Base-by-base conservation (phyloP, 2,329 filamentous ascomycete species). In the Epichloe gansuensis region DNA sequence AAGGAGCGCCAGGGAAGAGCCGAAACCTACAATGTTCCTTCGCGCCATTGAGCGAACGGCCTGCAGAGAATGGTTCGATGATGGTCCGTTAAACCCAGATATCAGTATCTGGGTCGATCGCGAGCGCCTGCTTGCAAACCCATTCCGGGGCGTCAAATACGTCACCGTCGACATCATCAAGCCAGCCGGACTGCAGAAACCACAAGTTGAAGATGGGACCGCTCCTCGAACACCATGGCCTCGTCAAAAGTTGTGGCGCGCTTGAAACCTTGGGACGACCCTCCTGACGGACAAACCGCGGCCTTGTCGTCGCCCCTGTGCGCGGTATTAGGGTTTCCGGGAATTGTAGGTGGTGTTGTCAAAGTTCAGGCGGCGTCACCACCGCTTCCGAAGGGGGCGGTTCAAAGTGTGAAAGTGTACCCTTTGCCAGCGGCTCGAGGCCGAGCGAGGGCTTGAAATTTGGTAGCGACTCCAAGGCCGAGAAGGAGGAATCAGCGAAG, bases 161-260 rank as follows among this genome's bases (percentile, higher is more conserved):
- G 90, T 86, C 1, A 76, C 78, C 13, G 85, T 96, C n/a, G 85
- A 87, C n/a, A 72, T 96, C n/a, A 78, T 97, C 50, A 87, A 84
- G 59, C 90, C 91, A 38, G 82, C 84, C 13, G 88, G 86, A 3
- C 70, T 95, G 25, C 82, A 90, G 58, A 82, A 84, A 59, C 78
- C 84, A 44, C 76, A 82, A 44, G 74, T 78, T 47, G 85, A 91
- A 58, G 82, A 82, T 52, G 84, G 87, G 50, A 76, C 79, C 23
- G 74, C 77, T 53, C 69, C 51, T 75, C 83, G 2, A 72, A 76
- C 7, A 63, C 59, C 34, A 57, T 55, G 15, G 64, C 67, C 3
- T 61, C 66, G 12, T 62, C 67, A 15, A 91, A 84, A 59, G 71
- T 97, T 1, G 78, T 97, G 39, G 91, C 90, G 2, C 81, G 80